Conservation (phyloP, 2,329 filamentous ascomycete species). For the Ascochyta viciae-villosae region DNA sequence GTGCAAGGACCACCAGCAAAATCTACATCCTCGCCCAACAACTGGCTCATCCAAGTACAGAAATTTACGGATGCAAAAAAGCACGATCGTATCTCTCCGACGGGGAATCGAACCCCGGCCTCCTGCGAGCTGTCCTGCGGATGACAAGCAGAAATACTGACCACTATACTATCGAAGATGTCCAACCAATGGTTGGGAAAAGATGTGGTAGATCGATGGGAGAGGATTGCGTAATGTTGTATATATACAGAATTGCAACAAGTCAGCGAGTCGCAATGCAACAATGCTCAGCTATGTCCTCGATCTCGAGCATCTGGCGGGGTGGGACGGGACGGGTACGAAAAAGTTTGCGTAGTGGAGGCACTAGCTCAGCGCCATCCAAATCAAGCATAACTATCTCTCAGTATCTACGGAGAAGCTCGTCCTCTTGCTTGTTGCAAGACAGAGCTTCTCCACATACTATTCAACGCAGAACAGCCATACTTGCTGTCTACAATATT, state of each 20-base stretch:
- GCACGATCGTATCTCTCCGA: conserved; percentile 11
- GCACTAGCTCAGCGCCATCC: not conserved
- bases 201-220: conserved; percentile 3
- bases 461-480: no score
- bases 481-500: no score
- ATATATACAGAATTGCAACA: no score
- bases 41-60: no score
- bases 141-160: conserved; percentile 18
- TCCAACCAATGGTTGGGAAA: conserved; percentile 10
- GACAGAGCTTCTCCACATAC: no score
- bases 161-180: conserved; percentile 22
- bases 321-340: not conserved
- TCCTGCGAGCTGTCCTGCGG: conserved; percentile 14
- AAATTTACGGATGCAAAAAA: not conserved
- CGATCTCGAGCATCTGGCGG: not conserved
- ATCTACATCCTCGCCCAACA: not conserved
- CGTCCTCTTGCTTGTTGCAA: no score
- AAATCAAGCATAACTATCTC: not conserved
- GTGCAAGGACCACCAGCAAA: conserved; percentile 4
- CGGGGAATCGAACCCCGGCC: conserved; percentile 21
- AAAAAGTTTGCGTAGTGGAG: not conserved
- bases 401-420: not conserved
- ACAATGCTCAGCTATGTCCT: not conserved
- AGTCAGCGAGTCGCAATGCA: not conserved
- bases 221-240: no score